Percentiles rank a stretch among this genome's conserved stretches.
These are phyloP conservation scores for Xylaria palmicola DNA, from an alignment of 495 filamentous ascomycete species.

Conservation along the genomic window DNA sequence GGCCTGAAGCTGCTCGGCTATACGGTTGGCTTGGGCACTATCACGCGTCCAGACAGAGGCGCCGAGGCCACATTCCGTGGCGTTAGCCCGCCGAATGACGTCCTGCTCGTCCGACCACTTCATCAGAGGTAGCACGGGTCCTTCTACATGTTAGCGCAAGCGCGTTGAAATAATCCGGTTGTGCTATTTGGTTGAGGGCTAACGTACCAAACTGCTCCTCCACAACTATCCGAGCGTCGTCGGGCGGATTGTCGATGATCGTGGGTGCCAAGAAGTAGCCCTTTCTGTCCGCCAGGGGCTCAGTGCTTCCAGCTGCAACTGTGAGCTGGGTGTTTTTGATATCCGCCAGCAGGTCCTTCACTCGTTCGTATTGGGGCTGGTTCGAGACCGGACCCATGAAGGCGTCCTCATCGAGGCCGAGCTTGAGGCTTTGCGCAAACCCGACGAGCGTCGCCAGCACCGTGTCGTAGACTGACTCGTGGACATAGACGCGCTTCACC, in stretches of 20 bases:
- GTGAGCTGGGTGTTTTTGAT: constrained; percentile 39
- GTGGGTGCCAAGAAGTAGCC: constrained; percentile 55
- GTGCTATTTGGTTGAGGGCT: too few species aligned
- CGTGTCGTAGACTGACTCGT: constrained; percentile 54
- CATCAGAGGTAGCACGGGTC: constrained; percentile 54
- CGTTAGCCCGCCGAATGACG: constrained; percentile 54
- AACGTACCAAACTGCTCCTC: constrained; percentile 44
- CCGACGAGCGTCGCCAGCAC: constrained; percentile 49
- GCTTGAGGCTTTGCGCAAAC: constrained; percentile 44
- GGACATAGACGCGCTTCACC: constrained; percentile 59
- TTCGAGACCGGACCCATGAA: constrained; percentile 56
- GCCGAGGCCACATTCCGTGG: constrained; percentile 51
- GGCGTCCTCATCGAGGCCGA: constrained; percentile 14
- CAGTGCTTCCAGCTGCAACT: constrained; percentile 42
- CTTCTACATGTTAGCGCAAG: constrained; percentile 10
- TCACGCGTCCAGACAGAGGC: constrained; percentile 55
- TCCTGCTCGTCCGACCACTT: constrained; percentile 57
- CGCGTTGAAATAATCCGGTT: background rate
- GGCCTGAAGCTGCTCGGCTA: constrained; percentile 49
- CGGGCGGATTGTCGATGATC: constrained; percentile 59
- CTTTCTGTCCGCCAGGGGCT: constrained; percentile 31
- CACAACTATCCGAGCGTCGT: constrained; percentile 48
- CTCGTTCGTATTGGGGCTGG: constrained; percentile 44
- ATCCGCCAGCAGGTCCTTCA: constrained; percentile 46
- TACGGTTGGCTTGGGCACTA: constrained; percentile 41